A percentile compares a stretch with the other conserved stretches of the same genome.
phyloP scores from a whole-genome alignment of 257 asterid species.

The Scutellaria baicalensis region DNA sequence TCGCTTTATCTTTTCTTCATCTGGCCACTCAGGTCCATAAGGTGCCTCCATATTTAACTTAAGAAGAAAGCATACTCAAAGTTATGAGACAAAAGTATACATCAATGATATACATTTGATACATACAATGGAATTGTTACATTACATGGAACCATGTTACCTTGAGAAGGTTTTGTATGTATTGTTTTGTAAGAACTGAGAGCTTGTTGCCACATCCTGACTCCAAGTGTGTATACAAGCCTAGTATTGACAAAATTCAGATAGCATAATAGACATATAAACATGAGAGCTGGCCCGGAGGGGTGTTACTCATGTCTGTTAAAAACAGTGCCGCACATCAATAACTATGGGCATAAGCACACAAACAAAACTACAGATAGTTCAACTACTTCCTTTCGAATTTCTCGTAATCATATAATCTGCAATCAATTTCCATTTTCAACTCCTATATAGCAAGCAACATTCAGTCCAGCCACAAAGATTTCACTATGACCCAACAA shows the following conservation, averaged over 20 bases:
- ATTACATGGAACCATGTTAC: slow-evolving; percentile 18
- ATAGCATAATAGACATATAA: background rate
- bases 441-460: background rate
- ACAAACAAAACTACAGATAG: background rate
- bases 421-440: background rate
- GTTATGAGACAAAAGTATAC: background rate
- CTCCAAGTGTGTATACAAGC: slow-evolving; percentile 46
- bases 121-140: background rate
- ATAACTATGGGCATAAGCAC: background rate
- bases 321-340: background rate
- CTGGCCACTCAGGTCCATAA: slow-evolving; percentile 82
- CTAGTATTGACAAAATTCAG: slow-evolving; percentile 24
- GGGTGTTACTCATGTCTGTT: slow-evolving; percentile 3
- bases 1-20: slow-evolving; percentile 77
- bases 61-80: slow-evolving; percentile 2
- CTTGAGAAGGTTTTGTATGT: slow-evolving; percentile 69
- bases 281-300: no score
- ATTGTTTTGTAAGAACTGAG: slow-evolving; percentile 41
- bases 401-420: background rate
- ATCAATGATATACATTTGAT: background rate
- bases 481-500: no score
- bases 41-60: slow-evolving; percentile 82
- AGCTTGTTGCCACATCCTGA: slow-evolving; percentile 69
- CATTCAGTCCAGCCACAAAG: no score
- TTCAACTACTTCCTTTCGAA: background rate